Conservation (phyloP, 2,329 filamentous ascomycete species). For the Aciculosporium take region DNA sequence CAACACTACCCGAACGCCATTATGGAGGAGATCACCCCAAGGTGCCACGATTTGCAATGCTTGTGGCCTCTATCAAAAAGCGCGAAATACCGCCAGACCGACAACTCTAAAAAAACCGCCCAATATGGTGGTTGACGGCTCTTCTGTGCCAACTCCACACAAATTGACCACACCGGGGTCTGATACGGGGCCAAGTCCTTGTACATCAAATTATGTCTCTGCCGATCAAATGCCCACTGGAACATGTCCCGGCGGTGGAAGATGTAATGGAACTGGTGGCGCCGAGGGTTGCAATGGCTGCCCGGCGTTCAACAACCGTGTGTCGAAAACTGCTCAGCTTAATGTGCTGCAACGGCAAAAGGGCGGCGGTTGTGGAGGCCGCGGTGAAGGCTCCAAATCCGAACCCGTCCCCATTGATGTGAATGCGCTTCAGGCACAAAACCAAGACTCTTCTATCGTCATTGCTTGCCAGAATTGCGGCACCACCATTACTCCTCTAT, state of each 20-base stretch:
- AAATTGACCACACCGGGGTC: conserved; percentile 23
- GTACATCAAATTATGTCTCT: conserved; percentile 57
- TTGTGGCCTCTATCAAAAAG: conserved; percentile 88
- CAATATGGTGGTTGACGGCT: conserved; percentile 29
- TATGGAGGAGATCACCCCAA: conserved; percentile 87
- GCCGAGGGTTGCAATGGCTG: conserved; percentile 92
- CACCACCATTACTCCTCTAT: conserved; percentile 90
- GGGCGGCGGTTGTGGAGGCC: conserved; percentile 18
- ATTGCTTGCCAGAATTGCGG: conserved; percentile 95
- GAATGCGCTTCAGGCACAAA: conserved; percentile 20
- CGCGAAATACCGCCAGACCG: conserved; percentile 78
- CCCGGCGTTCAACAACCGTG: conserved; percentile 91
- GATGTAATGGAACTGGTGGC: conserved; percentile 91
- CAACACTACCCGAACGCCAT: conserved; percentile 78
- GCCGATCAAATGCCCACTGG: conserved; percentile 62
- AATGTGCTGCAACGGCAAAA: conserved; percentile 38
- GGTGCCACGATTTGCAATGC: conserved; percentile 96
- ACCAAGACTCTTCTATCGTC: conserved; percentile 31
- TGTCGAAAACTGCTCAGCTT: conserved; percentile 73
- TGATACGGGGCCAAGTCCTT: conserved; percentile 26
- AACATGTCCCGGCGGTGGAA: conserved; percentile 89
- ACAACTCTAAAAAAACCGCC: conserved; percentile 76
- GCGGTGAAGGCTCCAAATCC: conserved; percentile 11
- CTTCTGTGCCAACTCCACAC: conserved; percentile 27
- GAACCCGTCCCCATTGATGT: conserved; percentile 20